Conservation (phyloP, 306 rosid genomes). For the Inga leiocalycina region DNA sequence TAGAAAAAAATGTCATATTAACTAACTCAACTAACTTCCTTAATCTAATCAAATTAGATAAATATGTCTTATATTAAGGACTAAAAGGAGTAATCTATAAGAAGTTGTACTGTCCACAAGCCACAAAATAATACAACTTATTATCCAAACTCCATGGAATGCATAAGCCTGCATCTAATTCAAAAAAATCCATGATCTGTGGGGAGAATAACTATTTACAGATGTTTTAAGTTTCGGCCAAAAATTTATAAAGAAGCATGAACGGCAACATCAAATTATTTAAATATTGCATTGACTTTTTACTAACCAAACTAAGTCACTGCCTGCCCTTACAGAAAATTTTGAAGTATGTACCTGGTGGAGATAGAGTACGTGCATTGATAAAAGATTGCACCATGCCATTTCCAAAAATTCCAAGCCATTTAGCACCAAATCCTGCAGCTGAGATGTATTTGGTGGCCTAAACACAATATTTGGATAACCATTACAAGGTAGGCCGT, state of each 20-base stretch:
- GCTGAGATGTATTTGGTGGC: slow-evolving; percentile 87
- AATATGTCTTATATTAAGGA: too few species aligned
- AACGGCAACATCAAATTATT: neutral
- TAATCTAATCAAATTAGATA: too few species aligned
- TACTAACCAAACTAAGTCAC: neutral
- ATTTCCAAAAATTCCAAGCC: slow-evolving; percentile 89
- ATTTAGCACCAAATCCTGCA: slow-evolving; percentile 94
- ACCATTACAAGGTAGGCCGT: slow-evolving; percentile 31
- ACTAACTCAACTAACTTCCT: too few species aligned
- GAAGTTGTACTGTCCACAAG: neutral
- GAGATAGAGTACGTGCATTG: slow-evolving; percentile 58
- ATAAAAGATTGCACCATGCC: slow-evolving; percentile 79
- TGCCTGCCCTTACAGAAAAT: neutral
- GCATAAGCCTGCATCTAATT: neutral
- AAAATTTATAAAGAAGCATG: neutral
- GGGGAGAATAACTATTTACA: neutral
- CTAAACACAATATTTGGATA: slow-evolving; percentile 54
- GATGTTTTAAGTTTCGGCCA: neutral
- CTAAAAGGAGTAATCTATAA: too few species aligned
- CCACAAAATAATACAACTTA: neutral
- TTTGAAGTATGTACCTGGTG: slow-evolving; percentile 47
- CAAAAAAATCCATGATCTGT: neutral
- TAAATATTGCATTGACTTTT: neutral
- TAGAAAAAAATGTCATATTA: too few species aligned
- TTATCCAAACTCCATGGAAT: too few species aligned